Evolutionary conservation across 768 basidiomycete species (phyloP).

Genomic region (Termitomyces titanicus): DNA sequence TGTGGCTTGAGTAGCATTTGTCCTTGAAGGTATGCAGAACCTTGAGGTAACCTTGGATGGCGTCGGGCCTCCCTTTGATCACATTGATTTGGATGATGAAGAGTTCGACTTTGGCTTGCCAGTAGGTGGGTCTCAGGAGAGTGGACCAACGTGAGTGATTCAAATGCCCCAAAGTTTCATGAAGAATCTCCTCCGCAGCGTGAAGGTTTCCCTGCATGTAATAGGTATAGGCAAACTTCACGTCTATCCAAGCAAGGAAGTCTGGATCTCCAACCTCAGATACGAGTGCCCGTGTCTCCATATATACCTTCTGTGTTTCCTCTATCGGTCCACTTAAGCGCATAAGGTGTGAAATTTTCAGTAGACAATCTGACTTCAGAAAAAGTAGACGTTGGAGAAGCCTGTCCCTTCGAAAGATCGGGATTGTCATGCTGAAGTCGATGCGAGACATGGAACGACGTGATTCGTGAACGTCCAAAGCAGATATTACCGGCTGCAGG

Average conservation of each 20-base stretch:
- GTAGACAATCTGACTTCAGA: not conserved
- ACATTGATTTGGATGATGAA: not conserved
- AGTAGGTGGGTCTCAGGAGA: no score
- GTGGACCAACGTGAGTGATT: not conserved
- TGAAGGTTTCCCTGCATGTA: not conserved
- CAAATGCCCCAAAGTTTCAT: not conserved
- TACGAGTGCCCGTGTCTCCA: not conserved
- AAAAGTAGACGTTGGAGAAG: no score
- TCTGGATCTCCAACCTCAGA: fast-evolving
- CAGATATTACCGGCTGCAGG: not conserved
- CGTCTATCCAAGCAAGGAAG: not conserved
- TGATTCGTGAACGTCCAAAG: not conserved
- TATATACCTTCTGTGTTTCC: not conserved
- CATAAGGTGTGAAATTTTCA: not conserved
- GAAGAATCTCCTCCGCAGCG: not conserved
- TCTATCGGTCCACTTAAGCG: not conserved
- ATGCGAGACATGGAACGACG: not conserved
- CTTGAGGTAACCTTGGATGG: no score
- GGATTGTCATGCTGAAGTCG: not conserved
- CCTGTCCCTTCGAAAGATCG: not conserved
- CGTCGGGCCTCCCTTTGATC: not conserved
- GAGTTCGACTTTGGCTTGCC: no score
- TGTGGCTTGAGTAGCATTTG: not conserved
- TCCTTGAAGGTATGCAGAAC: not conserved
- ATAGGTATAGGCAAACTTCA: not conserved